Evolutionary conservation across 352 stramenopile species (phyloP).

Genomic region (Poterioochromonas sp.): DNA sequence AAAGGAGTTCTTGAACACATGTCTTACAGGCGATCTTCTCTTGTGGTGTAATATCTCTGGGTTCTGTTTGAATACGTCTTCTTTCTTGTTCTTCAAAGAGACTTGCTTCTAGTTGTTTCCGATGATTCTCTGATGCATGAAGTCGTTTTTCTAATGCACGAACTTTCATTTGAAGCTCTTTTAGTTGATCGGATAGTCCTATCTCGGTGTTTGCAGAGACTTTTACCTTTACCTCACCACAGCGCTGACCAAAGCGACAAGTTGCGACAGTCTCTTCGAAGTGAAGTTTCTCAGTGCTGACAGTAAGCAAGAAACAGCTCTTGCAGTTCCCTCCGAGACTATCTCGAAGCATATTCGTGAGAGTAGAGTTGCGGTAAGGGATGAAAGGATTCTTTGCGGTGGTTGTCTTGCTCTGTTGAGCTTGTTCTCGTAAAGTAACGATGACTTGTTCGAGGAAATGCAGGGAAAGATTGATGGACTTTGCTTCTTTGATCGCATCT

Average conservation of each 20-base stretch:
- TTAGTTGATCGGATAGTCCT: conserved; percentile 3
- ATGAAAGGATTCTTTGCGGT: conserved; percentile 18
- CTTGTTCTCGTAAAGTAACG: conserved; percentile 33
- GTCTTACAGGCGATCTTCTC: not conserved
- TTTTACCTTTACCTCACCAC: conserved; percentile 36
- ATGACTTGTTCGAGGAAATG: conserved; percentile 48
- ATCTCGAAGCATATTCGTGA: conserved; percentile 42
- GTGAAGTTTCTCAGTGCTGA: conserved; percentile 26
- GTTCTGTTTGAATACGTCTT: not conserved
- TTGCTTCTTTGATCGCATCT: conserved; percentile 31
- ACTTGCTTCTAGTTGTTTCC: not conserved
- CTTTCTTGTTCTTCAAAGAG: not conserved
- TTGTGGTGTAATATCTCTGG: not conserved
- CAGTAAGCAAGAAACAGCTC: conserved; percentile 40
- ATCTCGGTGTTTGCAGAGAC: conserved; percentile 33
- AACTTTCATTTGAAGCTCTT: not conserved
- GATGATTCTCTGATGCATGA: not conserved
- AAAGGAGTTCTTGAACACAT: not conserved
- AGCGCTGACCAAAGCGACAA: conserved; percentile 47
- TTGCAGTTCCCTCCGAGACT: conserved; percentile 44
- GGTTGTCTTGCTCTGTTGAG: not conserved
- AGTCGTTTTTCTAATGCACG: not conserved
- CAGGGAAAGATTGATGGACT: conserved; percentile 47
- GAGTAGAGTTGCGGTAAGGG: conserved; percentile 42
- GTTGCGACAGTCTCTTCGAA: conserved; percentile 28